A percentile compares a stretch with the other conserved stretches of the same genome.
phyloP scores from a whole-genome alignment of 257 asterid species.

The Solanum appendiculatum region DNA sequence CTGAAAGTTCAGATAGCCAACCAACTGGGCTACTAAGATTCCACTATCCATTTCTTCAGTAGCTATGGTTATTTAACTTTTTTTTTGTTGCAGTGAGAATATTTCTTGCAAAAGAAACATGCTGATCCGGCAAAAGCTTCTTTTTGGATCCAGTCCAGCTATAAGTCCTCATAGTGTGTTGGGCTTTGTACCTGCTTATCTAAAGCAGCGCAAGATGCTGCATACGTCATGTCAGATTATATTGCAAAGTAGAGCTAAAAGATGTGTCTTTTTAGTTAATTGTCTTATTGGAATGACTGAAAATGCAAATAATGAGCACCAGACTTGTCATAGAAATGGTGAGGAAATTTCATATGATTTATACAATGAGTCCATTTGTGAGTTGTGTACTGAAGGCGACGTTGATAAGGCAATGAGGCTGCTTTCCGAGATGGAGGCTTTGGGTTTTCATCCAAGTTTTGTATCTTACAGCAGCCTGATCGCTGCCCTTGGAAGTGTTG shows the following conservation, averaged over 20 bases:
- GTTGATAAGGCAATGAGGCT: slow-evolving; percentile 61
- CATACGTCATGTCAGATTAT: neutral
- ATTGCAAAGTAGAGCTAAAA: neutral
- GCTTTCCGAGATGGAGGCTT: slow-evolving; percentile 75
- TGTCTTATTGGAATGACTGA: neutral
- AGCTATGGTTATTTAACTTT: neutral
- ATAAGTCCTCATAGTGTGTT: neutral
- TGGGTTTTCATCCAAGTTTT: slow-evolving; percentile 49
- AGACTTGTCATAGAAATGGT: slow-evolving; percentile 1
- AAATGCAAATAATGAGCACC: slow-evolving; percentile 1
- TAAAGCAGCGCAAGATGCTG: neutral
- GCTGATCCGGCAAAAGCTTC: neutral
- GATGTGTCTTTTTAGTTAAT: neutral
- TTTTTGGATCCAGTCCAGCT: neutral
- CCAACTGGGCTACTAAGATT: neutral
- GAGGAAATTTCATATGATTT: slow-evolving; percentile 48
- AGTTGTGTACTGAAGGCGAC: slow-evolving; percentile 57
- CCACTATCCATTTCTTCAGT: neutral
- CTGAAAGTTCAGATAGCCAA: neutral
- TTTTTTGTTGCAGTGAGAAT: neutral
- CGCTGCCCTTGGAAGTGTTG: slow-evolving; percentile 51
- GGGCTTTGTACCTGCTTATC: neutral
- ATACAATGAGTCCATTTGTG: slow-evolving; percentile 42
- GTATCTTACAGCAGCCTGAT: slow-evolving; percentile 40
- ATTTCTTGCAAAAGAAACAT: neutral